Conservation (phyloP, 1,284 basidiomycete genomes). For the Inonotus obliquus region DNA sequence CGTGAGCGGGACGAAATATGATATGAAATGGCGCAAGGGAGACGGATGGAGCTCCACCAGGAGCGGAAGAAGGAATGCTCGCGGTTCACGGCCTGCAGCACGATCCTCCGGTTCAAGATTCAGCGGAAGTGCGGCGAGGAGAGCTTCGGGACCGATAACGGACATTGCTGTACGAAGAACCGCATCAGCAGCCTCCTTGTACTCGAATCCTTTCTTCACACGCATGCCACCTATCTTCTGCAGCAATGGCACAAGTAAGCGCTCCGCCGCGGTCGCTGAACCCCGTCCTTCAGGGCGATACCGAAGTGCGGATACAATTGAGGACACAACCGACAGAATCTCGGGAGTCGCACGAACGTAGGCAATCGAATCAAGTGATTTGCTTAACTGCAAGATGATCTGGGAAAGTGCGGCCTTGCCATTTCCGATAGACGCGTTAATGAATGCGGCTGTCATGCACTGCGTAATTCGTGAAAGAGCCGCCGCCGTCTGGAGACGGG, state of each 20-base stretch:
- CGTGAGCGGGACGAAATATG: conserved; percentile 90
- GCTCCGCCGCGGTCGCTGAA: conserved; percentile 61
- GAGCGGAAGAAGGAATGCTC: conserved; percentile 91
- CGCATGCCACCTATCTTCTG: conserved; percentile 73
- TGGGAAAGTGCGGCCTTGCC: conserved; percentile 53
- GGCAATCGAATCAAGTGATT: conserved; percentile 65
- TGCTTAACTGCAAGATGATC: conserved; percentile 58
- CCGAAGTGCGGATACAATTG: conserved; percentile 45
- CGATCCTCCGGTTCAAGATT: conserved; percentile 79
- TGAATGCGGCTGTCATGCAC: conserved; percentile 66
- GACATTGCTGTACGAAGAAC: conserved; percentile 81
- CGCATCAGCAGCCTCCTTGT: conserved; percentile 84
- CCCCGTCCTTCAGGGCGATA: conserved; percentile 33
- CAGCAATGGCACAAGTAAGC: conserved; percentile 72
- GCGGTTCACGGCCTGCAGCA: conserved; percentile 58
- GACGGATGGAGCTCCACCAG: conserved; percentile 82
- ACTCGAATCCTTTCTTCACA: conserved; percentile 80
- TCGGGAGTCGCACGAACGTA: conserved; percentile 71
- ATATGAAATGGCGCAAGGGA: conserved; percentile 79
- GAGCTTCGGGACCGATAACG: conserved; percentile 78
- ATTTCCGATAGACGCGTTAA: conserved; percentile 48
- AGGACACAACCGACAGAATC: conserved; percentile 58
- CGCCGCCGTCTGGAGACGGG: conserved; percentile 59
- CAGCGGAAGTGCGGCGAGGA: conserved; percentile 78
- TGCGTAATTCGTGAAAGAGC: conserved; percentile 60